Evolutionary conservation across 73 alveolate genomes (phyloP).

Genomic region (Stentor roeselii): DNA sequence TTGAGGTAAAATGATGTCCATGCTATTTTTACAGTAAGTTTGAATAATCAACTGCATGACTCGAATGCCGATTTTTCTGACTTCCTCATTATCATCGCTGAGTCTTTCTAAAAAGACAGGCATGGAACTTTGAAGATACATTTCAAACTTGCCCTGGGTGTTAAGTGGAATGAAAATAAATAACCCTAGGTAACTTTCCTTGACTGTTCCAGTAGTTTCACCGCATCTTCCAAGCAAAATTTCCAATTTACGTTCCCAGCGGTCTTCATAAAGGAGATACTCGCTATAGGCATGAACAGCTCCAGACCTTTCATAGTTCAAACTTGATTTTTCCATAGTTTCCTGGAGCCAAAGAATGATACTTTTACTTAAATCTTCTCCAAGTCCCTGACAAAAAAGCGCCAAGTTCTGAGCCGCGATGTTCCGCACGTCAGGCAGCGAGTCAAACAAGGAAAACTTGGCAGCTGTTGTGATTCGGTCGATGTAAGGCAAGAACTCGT

Average conservation of each 20-base stretch:
- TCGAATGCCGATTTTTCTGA: slow-evolving; percentile 56
- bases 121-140: slow-evolving; percentile 35
- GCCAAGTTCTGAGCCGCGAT: slow-evolving; percentile 58
- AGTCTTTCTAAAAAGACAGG: slow-evolving; percentile 65
- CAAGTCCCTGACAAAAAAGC: slow-evolving; percentile 46
- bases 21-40: slow-evolving; percentile 38
- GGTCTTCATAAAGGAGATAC: slow-evolving; percentile 38
- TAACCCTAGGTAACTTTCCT: slow-evolving; percentile 44
- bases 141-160: slow-evolving; percentile 44
- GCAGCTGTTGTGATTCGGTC: slow-evolving; percentile 48
- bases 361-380: slow-evolving; percentile 32
- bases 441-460: slow-evolving; percentile 55
- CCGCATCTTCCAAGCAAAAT: slow-evolving; percentile 17
- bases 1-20: slow-evolving; percentile 39
- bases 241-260: slow-evolving; percentile 32
- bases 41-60: slow-evolving; percentile 54
- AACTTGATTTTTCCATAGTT: background rate
- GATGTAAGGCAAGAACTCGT: slow-evolving; percentile 54
- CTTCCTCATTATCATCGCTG: slow-evolving; percentile 52
- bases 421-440: slow-evolving; percentile 61
- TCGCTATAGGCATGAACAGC: slow-evolving; percentile 67
- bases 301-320: slow-evolving; percentile 48
- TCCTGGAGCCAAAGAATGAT: slow-evolving; percentile 50
- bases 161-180: slow-evolving; percentile 54
- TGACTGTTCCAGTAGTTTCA: slow-evolving; percentile 25